Evolutionary conservation across 1,139 yeast species (phyloP).

Genomic region (Sporopachydermia cereana): DNA sequence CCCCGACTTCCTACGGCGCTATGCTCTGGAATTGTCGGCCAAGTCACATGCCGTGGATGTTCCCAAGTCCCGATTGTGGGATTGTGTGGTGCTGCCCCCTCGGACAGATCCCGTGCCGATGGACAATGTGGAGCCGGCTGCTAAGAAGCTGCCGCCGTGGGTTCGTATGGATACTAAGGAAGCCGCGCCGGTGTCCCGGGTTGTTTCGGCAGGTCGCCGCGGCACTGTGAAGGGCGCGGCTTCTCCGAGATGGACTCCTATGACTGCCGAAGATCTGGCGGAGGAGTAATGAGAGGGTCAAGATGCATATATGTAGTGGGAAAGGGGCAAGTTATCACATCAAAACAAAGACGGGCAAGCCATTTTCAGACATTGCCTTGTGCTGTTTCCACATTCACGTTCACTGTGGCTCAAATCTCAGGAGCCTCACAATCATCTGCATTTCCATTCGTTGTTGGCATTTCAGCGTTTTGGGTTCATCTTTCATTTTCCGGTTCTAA

Average conservation of each 20-base stretch:
- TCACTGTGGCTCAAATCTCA: too few species aligned
- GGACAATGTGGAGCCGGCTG: background rate
- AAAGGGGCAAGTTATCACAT: too few species aligned
- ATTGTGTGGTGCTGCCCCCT: conserved; percentile 22
- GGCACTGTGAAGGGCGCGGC: background rate
- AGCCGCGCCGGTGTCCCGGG: background rate
- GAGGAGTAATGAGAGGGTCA: background rate
- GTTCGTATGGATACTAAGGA: background rate
- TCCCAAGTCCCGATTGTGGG: conserved; percentile 1
- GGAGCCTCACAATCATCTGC: too few species aligned
- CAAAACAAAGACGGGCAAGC: background rate
- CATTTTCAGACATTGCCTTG: background rate
- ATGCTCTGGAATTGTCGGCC: conserved; percentile 22
- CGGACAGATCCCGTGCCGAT: conserved; percentile 15
- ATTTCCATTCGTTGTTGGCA: too few species aligned
- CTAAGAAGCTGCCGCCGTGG: conserved; percentile 5
- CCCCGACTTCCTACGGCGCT: conserved; percentile 24
- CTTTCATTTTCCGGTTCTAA: too few species aligned
- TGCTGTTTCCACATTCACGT: too few species aligned
- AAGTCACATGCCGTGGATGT: background rate
- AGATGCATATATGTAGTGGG: background rate
- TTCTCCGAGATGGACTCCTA: background rate
- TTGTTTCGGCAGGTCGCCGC: background rate
- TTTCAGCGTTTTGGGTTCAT: too few species aligned
- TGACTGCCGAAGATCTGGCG: background rate